Base-by-base conservation (phyloP, 495 filamentous ascomycete species). In the Neurospora sp. region DNA sequence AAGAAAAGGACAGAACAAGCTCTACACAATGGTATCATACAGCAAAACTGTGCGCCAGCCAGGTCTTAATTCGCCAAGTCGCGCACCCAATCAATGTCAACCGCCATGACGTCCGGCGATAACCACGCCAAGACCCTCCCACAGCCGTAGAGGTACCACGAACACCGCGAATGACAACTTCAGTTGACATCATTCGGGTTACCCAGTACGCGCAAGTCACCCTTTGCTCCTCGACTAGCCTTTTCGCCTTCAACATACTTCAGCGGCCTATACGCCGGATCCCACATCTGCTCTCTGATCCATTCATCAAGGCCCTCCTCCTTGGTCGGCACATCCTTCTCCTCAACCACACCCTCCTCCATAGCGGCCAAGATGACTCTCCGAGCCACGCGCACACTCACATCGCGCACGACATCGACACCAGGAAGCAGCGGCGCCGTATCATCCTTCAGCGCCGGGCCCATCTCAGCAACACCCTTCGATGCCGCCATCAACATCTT, bases 271-370 rank as follows among this genome's bases (percentile, higher is more conserved):
- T 97, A 97, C 27, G 79, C 81, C 3, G 94, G 87, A 74, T 94
- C 88, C 94, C 94, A 97, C 94, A 97, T 97, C 85, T 96, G 94
- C 80, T 90, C 91, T 10, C 88, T 80, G 72, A 97, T 90, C 94
- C 94, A 97, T 80, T 92, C 89, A 70, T 91, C 89, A 62, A 96
- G 75, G 5, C 90, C 87, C 3, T 71, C 79, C 12, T 90, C 87
- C 8, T 86, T 81, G 5, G 83, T 81, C 12, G 91, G 92, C 66
- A 92, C 92, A 7, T 82, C 85, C 74, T 88, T 72, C 74, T 86
- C 85, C 69, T 87, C 87, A 0, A 89, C 88, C 8, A 94, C 81
- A 2, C 87, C 91, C 69, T 97, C 92, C 42, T 89, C 77, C 4
- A 93, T 84, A 0, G 94, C 90, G 16, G 88, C 85, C 74, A 87